Conservation (phyloP, 2,329 filamentous ascomycete genomes). For the Remersonia thermophila region DNA sequence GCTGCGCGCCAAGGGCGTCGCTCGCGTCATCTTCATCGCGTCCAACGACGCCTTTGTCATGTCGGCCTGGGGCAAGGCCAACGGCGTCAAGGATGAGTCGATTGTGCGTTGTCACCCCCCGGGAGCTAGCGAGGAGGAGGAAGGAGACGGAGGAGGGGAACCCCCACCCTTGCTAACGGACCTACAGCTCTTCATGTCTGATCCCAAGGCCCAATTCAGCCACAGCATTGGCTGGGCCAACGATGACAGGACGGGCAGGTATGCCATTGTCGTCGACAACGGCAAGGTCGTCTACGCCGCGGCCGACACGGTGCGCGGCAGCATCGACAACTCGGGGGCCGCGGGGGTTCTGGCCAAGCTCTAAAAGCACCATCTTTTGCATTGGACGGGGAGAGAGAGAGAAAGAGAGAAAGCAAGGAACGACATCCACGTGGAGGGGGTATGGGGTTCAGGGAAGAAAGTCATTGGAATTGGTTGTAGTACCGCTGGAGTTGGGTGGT, state of each 20-base stretch:
- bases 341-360: constrained; percentile 42
- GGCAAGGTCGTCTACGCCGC: constrained; percentile 75
- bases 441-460: too few species aligned
- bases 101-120: constrained; percentile 30
- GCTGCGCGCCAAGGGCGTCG: constrained; percentile 70
- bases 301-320: constrained; percentile 46
- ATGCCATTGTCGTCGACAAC: constrained; percentile 70
- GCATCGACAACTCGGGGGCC: constrained; percentile 37
- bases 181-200: constrained; percentile 68
- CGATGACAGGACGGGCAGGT: constrained; percentile 64
- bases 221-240: constrained; percentile 66
- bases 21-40: constrained; percentile 69
- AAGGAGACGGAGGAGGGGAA: too few species aligned
- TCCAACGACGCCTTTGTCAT: constrained; percentile 81
- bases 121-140: too few species aligned
- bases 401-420: not conserved
- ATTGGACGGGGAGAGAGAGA: not conserved
- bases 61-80: constrained; percentile 84
- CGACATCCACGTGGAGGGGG: too few species aligned
- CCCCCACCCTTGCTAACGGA: too few species aligned
- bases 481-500: too few species aligned
- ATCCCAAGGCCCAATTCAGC: constrained; percentile 57
- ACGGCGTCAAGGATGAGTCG: constrained; percentile 58
- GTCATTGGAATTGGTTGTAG: too few species aligned
- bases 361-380: constrained; percentile 21